Evolutionary conservation across 345 rosid species (phyloP).

Genomic region (Pugionium dolabratum): DNA sequence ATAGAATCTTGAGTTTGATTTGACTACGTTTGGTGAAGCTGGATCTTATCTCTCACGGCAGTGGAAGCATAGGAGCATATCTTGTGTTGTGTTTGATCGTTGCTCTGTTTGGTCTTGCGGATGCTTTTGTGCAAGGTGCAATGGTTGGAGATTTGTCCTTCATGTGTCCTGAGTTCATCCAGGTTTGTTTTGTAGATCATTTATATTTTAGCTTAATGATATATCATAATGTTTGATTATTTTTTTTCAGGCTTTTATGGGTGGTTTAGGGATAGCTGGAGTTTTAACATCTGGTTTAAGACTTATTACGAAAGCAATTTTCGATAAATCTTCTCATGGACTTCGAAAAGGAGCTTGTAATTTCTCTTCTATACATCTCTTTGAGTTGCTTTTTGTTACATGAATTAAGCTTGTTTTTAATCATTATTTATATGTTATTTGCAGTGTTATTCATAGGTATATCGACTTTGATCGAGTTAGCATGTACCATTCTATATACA

Average conservation of each 20-base stretch:
- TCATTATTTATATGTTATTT: not conserved
- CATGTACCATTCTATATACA: slow-evolving; percentile 66
- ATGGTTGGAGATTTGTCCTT: slow-evolving; percentile 86
- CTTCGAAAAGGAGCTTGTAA: slow-evolving; percentile 87
- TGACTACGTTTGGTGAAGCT: slow-evolving; percentile 44
- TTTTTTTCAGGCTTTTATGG: slow-evolving; percentile 58
- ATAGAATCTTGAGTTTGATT: not conserved
- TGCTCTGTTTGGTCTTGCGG: slow-evolving; percentile 74
- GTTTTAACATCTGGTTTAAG: slow-evolving; percentile 66
- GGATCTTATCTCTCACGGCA: slow-evolving; percentile 78
- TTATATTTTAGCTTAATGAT: not conserved
- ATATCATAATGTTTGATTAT: slow-evolving; percentile 2
- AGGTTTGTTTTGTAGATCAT: slow-evolving; percentile 40
- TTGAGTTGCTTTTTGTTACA: not conserved
- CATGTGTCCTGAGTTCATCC: slow-evolving; percentile 69
- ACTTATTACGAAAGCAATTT: slow-evolving; percentile 74
- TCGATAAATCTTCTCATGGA: slow-evolving; percentile 58
- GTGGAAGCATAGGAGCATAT: slow-evolving; percentile 71
- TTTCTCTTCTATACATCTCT: slow-evolving; percentile 21
- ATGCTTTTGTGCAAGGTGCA: slow-evolving; percentile 88
- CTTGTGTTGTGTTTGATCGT: slow-evolving; percentile 63
- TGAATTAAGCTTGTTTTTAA: not conserved
- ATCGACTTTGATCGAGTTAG: slow-evolving; percentile 59
- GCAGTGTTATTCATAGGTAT: slow-evolving; percentile 69
- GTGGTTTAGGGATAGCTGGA: slow-evolving; percentile 77